phyloP scores from a whole-genome alignment of 257 asterid species.

The Nicotiana undulata region DNA sequence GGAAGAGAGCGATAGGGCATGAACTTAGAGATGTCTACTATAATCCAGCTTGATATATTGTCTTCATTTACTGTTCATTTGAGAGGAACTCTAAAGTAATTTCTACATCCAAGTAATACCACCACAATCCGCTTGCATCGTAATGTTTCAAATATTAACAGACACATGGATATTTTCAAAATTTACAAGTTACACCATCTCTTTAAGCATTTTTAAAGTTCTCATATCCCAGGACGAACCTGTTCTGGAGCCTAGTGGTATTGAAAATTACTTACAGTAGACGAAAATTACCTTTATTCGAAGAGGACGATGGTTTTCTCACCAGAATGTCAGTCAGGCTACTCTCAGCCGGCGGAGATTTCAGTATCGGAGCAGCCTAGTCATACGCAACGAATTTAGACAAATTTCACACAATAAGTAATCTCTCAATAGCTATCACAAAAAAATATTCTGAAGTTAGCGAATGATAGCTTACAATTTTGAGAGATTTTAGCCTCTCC shows the following conservation, averaged over 20 bases:
- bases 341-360: conserved; percentile 68
- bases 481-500: conserved; percentile 70
- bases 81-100: not conserved
- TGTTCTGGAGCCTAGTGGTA: not conserved
- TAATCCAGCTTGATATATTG: not conserved
- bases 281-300: conserved; percentile 42
- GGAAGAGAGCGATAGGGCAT: not conserved
- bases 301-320: conserved; percentile 55
- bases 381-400: not conserved
- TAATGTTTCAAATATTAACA: not conserved
- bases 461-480: conserved; percentile 44
- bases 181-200: not conserved
- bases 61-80: not conserved
- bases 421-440: not conserved
- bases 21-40: not conserved
- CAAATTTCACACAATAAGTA: not conserved
- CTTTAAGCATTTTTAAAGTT: not conserved
- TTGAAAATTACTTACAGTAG: not conserved
- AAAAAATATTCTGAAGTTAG: not conserved
- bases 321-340: conserved; percentile 83
- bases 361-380: conserved; percentile 74
- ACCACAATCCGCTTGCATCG: not conserved
- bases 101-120: not conserved
- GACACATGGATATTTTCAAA: not conserved
- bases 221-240: not conserved